These are phyloP conservation scores for Rhodamnia argentea DNA, from an alignment of 345 rosid species.

Conservation along the genomic window DNA sequence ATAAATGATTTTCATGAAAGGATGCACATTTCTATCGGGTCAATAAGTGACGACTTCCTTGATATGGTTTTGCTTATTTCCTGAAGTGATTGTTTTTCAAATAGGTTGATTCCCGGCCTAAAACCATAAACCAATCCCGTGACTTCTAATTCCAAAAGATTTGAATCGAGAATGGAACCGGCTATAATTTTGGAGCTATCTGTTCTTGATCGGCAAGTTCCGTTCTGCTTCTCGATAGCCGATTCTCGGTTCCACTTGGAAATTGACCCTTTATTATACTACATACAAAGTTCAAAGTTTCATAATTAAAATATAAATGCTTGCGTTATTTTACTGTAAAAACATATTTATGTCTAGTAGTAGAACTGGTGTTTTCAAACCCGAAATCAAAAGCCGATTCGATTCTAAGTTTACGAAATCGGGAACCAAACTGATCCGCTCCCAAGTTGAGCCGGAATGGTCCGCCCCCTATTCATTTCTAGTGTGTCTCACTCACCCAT, in stretches of 20 bases:
- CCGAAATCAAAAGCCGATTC: neutral
- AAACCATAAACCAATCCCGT: neutral
- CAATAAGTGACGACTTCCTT: neutral
- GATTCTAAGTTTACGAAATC: neutral
- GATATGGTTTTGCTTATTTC: neutral
- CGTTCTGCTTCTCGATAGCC: neutral
- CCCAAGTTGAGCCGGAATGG: neutral
- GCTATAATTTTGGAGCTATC: fast-evolving
- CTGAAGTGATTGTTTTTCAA: neutral
- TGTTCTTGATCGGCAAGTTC: neutral
- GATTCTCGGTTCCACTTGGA: neutral
- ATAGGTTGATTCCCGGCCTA: neutral
- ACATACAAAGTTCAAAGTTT: neutral
- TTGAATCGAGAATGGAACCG: neutral
- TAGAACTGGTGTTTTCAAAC: neutral
- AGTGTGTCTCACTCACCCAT: too few relatives aligned
- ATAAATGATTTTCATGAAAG: neutral
- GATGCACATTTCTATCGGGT: neutral
- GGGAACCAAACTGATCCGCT: neutral
- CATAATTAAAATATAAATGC: too few relatives aligned
- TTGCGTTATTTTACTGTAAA: neutral
- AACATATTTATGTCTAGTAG: neutral
- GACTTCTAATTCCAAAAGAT: neutral
- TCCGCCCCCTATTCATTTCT: neutral
- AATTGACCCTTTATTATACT: neutral